phyloP scores from a whole-genome alignment of 176 grass and related monocot species.

The Juncus effusus region DNA sequence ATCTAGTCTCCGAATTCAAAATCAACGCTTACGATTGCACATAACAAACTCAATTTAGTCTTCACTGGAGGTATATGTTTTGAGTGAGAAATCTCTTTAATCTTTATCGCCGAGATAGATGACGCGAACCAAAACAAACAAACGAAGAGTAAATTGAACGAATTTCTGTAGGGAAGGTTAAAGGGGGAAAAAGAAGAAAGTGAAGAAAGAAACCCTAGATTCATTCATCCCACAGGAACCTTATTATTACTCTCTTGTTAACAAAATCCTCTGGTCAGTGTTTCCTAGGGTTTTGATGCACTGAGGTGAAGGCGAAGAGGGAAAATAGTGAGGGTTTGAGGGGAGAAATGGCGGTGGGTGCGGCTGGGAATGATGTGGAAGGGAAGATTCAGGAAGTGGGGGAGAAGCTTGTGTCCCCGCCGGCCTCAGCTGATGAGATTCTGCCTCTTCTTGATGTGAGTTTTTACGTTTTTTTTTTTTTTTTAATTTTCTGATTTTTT shows the following conservation, averaged over 20 bases:
- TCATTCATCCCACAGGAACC: background rate
- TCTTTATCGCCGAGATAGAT: background rate
- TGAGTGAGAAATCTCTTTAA: background rate
- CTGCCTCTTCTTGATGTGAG: conserved; percentile 33
- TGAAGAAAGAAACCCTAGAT: conserved; percentile 15
- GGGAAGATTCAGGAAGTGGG: conserved; percentile 14
- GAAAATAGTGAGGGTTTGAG: background rate
- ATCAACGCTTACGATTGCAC: background rate
- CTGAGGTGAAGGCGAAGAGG: background rate
- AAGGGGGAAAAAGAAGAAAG: background rate
- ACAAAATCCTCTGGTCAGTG: background rate
- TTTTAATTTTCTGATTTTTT: background rate
- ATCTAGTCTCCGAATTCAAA: conserved; percentile 7
- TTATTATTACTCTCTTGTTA: no score
- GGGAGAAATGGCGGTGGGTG: conserved; percentile 6
- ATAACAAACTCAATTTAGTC: background rate
- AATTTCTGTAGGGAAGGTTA: background rate
- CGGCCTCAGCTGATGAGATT: conserved; percentile 13
- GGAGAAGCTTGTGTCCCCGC: conserved; percentile 16
- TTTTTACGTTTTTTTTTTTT: background rate
- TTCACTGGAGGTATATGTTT: background rate
- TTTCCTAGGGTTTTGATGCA: conserved; percentile 29
- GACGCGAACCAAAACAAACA: background rate
- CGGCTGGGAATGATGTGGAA: conserved; percentile 24
- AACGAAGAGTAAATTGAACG: conserved; percentile 10